Conservation (phyloP, 257 asterid species). For the Jacaranda copaia region DNA sequence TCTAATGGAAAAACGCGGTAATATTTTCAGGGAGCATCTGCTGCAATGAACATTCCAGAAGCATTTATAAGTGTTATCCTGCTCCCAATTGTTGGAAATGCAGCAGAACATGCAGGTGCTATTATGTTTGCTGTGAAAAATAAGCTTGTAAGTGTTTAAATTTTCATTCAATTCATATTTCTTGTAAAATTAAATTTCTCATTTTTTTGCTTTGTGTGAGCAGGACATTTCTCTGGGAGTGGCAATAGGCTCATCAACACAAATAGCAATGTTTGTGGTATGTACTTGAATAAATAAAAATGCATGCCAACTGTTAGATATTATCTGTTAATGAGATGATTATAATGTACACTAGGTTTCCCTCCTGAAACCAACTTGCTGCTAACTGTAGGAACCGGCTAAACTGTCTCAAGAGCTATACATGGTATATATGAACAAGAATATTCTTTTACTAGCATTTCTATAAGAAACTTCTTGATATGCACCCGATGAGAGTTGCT, state of each 20-base stretch:
- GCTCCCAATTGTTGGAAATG: conserved; percentile 90
- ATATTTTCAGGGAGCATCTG: conserved; percentile 78
- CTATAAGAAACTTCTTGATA: no score
- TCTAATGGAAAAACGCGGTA: conserved; percentile 28
- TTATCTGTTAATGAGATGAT: conserved; percentile 7
- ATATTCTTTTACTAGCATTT: no score
- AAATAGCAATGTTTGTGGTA: conserved; percentile 89
- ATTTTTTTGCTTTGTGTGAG: conserved; percentile 25
- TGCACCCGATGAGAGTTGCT: no score
- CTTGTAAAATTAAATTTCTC: conserved; percentile 21
- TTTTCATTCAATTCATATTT: conserved; percentile 12
- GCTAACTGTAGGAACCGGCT: no score
- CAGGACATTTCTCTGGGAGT: conserved; percentile 87
- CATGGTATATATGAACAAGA: not conserved
- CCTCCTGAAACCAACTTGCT: no score
- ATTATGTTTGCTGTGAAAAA: conserved; percentile 87
- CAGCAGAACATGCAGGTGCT: conserved; percentile 91
- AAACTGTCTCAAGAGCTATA: not conserved
- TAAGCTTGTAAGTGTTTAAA: conserved; percentile 68
- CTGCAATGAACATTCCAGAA: conserved; percentile 75
- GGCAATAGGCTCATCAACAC: conserved; percentile 89
- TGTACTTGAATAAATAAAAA: conserved; percentile 25
- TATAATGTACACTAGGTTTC: not conserved
- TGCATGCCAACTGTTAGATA: not conserved
- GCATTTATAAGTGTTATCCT: conserved; percentile 85